phyloP scores from a whole-genome alignment of 2,329 filamentous ascomycete species.

The Gaeumannomyces sp. region DNA sequence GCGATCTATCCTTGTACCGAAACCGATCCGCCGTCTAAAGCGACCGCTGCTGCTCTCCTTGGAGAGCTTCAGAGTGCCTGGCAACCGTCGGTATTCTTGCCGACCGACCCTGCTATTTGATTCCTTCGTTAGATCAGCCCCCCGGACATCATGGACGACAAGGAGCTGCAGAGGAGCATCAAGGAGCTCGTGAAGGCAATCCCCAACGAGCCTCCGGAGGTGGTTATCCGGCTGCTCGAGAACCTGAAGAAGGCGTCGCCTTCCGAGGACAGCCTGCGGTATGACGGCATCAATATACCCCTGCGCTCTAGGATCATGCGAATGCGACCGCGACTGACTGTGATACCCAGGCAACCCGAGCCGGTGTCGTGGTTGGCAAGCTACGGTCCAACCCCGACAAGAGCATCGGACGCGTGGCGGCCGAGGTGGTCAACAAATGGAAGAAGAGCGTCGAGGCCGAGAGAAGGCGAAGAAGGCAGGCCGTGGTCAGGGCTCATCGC shows the following conservation, averaged over 20 bases:
- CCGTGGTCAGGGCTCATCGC: constrained; percentile 24
- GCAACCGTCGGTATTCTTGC: background rate
- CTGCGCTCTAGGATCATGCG: background rate
- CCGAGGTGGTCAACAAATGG: constrained; percentile 84
- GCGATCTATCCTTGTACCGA: background rate
- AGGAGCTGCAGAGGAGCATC: constrained; percentile 71
- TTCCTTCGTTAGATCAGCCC: background rate
- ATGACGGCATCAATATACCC: constrained; percentile 15
- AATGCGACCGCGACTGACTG: background rate
- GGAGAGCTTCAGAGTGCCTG: background rate
- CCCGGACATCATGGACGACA: constrained; percentile 59
- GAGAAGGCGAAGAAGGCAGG: constrained; percentile 43
- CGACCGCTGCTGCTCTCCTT: background rate
- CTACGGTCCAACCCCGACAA: constrained; percentile 71
- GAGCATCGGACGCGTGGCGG: constrained; percentile 69
- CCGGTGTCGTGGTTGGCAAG: constrained; percentile 84
- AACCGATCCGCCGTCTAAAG: background rate
- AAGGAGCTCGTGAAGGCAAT: constrained; percentile 77
- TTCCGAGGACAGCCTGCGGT: constrained; percentile 83
- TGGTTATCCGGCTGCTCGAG: constrained; percentile 67
- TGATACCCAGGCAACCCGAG: constrained; percentile 63
- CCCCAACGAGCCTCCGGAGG: constrained; percentile 66
- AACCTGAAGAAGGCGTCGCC: constrained; percentile 74
- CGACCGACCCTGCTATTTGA: background rate
- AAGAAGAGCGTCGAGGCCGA: constrained; percentile 67